A percentile compares a stretch with the other conserved stretches of the same genome.
Evolutionary conservation across 306 rosid species (phyloP).

Genomic region (Cucurbita argyrosperma): DNA sequence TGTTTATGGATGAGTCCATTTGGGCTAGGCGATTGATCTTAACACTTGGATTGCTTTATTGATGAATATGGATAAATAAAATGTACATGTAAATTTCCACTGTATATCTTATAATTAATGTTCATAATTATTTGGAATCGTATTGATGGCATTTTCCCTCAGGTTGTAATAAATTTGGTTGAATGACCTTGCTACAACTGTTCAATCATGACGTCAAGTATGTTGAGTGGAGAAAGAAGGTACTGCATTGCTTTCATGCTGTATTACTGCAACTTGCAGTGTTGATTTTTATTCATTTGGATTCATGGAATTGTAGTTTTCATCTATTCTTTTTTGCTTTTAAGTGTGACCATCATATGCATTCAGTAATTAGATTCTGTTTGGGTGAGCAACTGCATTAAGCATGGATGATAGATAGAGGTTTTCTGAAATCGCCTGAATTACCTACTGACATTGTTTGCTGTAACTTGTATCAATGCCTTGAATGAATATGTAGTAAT

Average conservation of each 20-base stretch:
- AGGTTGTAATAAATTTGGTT: slow-evolving; percentile 48
- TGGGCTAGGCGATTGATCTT: background rate
- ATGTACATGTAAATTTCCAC: background rate
- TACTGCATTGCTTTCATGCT: slow-evolving; percentile 15
- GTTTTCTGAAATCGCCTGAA: background rate
- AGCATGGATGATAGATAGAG: background rate
- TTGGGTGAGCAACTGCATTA: background rate
- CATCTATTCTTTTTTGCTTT: background rate
- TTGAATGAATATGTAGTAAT: background rate
- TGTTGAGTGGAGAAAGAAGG: slow-evolving; percentile 86
- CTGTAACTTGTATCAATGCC: background rate
- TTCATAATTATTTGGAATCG: background rate
- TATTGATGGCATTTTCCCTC: background rate
- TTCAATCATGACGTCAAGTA: slow-evolving; percentile 56
- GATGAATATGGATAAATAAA: background rate
- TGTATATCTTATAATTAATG: background rate
- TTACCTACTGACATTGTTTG: background rate
- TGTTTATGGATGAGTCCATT: background rate
- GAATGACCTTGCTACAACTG: slow-evolving; percentile 53
- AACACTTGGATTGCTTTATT: background rate
- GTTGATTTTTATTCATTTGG: background rate
- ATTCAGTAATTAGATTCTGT: background rate
- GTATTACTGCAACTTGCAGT: background rate
- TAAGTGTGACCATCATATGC: background rate
- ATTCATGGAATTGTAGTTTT: background rate